These are phyloP conservation scores for Syzygium malaccense DNA, from an alignment of 441 rosid genomes.

Conservation along the genomic window DNA sequence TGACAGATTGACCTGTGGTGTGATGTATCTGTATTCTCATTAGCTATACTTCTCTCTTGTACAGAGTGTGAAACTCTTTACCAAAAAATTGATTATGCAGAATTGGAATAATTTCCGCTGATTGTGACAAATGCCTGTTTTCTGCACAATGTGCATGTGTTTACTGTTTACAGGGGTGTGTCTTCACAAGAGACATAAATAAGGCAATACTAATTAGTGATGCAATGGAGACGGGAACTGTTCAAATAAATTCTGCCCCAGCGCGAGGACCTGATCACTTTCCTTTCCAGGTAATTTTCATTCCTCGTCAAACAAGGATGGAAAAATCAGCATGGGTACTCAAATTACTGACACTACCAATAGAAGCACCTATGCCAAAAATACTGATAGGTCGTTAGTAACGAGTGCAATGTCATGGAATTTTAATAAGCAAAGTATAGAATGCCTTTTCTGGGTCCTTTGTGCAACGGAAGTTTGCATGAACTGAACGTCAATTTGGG, in stretches of 20 bases:
- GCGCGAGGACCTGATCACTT: slow-evolving; percentile 99
- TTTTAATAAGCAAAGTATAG: background rate
- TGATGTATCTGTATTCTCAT: background rate
- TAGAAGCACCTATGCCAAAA: background rate
- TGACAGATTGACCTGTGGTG: background rate
- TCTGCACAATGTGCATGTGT: background rate
- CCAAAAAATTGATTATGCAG: background rate
- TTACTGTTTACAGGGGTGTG: slow-evolving; percentile 59
- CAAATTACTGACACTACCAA: background rate
- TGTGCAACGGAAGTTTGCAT: background rate
- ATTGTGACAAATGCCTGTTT: background rate
- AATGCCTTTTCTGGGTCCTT: background rate
- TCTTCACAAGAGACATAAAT: slow-evolving; percentile 88
- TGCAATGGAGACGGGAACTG: slow-evolving; percentile 98
- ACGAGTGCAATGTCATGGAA: background rate
- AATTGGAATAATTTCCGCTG: background rate
- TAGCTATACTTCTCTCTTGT: background rate
- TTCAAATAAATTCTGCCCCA: slow-evolving; percentile 97
- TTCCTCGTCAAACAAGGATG: background rate
- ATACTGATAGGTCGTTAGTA: background rate
- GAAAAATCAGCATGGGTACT: background rate
- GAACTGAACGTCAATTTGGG: background rate
- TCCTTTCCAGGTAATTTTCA: slow-evolving; percentile 75
- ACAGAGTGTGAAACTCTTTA: background rate
- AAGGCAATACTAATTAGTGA: slow-evolving; percentile 87